Evolutionary conservation across 257 asterid species (phyloP).

Genomic region (Paulownia fortunei): DNA sequence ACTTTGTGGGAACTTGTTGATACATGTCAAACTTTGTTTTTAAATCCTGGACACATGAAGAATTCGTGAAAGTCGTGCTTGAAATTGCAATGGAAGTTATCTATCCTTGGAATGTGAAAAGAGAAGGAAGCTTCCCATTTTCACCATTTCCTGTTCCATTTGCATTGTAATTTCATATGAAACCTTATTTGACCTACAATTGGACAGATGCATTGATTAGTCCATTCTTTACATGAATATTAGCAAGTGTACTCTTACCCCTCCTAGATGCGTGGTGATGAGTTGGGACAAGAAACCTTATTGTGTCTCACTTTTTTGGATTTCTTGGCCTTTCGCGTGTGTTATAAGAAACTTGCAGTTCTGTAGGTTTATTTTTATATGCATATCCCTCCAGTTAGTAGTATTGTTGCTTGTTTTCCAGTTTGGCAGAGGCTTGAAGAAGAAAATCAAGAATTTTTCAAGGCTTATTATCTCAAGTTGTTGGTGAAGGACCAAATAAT

Average conservation of each 20-base stretch:
- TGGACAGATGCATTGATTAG: not conserved
- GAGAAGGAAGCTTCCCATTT: not conserved
- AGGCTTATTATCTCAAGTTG: slow-evolving; percentile 74
- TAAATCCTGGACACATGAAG: not conserved
- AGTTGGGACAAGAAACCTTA: not conserved
- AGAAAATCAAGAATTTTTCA: slow-evolving; percentile 79
- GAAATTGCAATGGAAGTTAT: not conserved
- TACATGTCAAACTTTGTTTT: not conserved
- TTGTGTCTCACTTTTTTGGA: not conserved
- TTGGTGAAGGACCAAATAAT: slow-evolving; percentile 80
- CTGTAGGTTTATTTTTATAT: slow-evolving; percentile 2
- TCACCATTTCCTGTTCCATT: not conserved
- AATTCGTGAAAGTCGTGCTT: not conserved
- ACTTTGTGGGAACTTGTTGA: not conserved
- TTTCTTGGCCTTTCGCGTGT: not conserved
- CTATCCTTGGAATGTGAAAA: not conserved
- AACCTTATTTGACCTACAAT: not conserved
- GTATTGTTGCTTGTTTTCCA: slow-evolving; percentile 44
- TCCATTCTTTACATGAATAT: not conserved
- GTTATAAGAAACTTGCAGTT: not conserved
- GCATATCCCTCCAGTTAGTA: slow-evolving; percentile 25
- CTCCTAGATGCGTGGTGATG: not conserved
- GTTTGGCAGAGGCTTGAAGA: slow-evolving; percentile 92
- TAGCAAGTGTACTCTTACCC: not conserved
- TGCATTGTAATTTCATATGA: not conserved